Base-by-base conservation (phyloP, 495 filamentous ascomycete species). In the Thozetella sp. region DNA sequence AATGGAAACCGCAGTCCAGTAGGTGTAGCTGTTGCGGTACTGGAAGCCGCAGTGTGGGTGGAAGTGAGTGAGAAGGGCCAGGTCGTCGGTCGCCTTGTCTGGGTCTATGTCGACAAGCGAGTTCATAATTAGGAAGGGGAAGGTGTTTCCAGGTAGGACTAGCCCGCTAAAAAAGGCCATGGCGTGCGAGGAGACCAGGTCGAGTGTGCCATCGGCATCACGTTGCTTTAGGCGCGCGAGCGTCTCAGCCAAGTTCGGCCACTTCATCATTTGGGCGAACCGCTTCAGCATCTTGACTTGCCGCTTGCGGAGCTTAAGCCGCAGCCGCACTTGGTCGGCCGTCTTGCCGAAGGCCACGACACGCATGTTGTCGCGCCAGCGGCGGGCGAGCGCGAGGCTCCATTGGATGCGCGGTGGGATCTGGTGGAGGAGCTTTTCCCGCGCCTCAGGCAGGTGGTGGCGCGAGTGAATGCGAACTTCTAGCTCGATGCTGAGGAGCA, bases 101-200 rank as follows among this genome's bases (percentile, higher is more conserved):
- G 81, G 81, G 67, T 91, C 88, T 63, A 88, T 87, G 70, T 91
- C 89, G 61, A 90, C 83, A 20, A 92, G 78, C 20, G 86, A 73
- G 67, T 89, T 90, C 86, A 92, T 90, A 46, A 89, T 83, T 17
- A 91, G 80, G 73, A 85, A 92, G 27, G 87, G 84, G 57, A 90
- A 83, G 19, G 87, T 89, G 0, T 76, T 69, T n/a, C 89, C 89
- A 6, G 89, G 89, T 4, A 91, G 76, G 56, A 90, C 81, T 20
- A 89, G 76, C 3, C 88, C 88, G 37, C 84, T 86, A 63, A 91
- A 89, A 78, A 88, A 92, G 43, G 88, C 87, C 83, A 89, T 86
- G 51, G 88, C 80, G 67, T 88, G 83, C 22, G 84, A 84, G 65
- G 81, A 86, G 63, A 87, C 75, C 50, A 83, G 75, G 63, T 88